These are phyloP conservation scores for Ballota nigra DNA, from an alignment of 257 asterid genomes.

Conservation along the genomic window DNA sequence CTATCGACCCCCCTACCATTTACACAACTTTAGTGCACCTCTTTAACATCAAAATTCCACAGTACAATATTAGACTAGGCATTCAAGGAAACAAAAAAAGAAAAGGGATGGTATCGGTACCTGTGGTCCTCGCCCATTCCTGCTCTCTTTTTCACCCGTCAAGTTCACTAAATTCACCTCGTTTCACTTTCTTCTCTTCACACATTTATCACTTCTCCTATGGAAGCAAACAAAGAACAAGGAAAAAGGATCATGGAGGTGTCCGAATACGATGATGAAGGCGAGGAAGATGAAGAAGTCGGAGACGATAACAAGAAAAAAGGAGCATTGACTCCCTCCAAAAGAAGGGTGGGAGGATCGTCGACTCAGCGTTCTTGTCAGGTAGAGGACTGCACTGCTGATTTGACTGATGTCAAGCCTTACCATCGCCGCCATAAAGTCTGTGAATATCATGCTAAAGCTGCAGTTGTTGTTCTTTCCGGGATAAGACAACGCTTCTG, in stretches of 20 bases:
- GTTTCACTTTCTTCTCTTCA: slow-evolving; percentile 33
- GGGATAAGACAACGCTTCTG: slow-evolving; percentile 78
- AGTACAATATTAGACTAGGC: slow-evolving; percentile 42
- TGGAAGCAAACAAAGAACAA: slow-evolving; percentile 60
- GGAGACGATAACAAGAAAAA: slow-evolving; percentile 58
- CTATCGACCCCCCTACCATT: slow-evolving; percentile 30
- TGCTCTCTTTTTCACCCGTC: slow-evolving; percentile 38
- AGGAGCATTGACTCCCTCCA: slow-evolving; percentile 42
- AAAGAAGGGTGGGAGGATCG: slow-evolving; percentile 41
- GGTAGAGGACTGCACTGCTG: slow-evolving; percentile 60
- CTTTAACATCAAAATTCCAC: slow-evolving; percentile 32
- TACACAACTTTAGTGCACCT: slow-evolving; percentile 29
- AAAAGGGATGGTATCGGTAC: slow-evolving; percentile 54
- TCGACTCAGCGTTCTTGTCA: slow-evolving; percentile 61
- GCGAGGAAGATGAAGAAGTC: slow-evolving; percentile 45
- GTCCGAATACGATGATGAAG: slow-evolving; percentile 43
- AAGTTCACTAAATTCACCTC: slow-evolving; percentile 33
- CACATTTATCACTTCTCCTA: slow-evolving; percentile 30
- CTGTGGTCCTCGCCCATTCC: slow-evolving; percentile 68
- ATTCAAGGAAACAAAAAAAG: slow-evolving; percentile 14
- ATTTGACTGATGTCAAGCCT: slow-evolving; percentile 58
- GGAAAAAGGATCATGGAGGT: slow-evolving; percentile 49
- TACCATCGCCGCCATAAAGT: slow-evolving; percentile 92
- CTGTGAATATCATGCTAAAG: slow-evolving; percentile 80
- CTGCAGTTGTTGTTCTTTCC: slow-evolving; percentile 52